Evolutionary conservation across 495 filamentous ascomycete species (phyloP), one percentile per base, ranked within the genome.

Genomic region (Penicillium desertorum): DNA sequence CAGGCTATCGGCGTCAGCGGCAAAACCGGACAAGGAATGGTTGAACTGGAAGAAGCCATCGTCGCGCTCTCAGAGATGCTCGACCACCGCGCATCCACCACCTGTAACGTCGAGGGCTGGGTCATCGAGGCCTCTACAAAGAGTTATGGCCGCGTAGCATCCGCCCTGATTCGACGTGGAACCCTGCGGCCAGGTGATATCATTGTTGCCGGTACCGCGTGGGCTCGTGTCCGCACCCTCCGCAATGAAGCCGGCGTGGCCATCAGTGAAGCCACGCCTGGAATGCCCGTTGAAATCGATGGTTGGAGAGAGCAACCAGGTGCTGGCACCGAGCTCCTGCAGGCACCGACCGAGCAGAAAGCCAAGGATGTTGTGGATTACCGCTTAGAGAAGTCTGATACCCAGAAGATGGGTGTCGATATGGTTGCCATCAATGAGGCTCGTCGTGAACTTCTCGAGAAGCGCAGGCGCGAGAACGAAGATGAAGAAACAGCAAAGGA

Each of bases 71-170:
- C 90, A 1, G 95, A 99, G 66, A 84, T 97, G 62, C 79, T 96
- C 3, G 94, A 99, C 62, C 86, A 92, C 60, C 86, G 94, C 49
- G 89, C 92, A 42, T 90, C 96, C 67, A 69, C 70, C 3, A 79
- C 86, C 44, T 89, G 92, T 19, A 83, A 80, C 58, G 90, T 84
- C 9, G 95, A 99, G 73, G 95, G 95, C 11, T 96, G 92, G 91
- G 81, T 98, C 1, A 80, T 99, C 8, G 95, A 99, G 74, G 90
- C 88, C n/a, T 88, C 86, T 23, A 92, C 93, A 29, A 96, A 95
- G 74, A 84, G 83, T 25, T 85, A 88, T 51, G 94, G 95, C 7
- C 88, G 90, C 54, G 88, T 91, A 23, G 92, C 95, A 25, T 96
- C 95, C 1, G 83, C 95, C 4, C 84, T 99, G 3, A 86, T 99